A percentile compares a stretch with the other conserved stretches of the same genome.
Evolutionary conservation across 2,329 filamentous ascomycete species (phyloP).

Genomic region (Paraphoma chrysanthemicola): DNA sequence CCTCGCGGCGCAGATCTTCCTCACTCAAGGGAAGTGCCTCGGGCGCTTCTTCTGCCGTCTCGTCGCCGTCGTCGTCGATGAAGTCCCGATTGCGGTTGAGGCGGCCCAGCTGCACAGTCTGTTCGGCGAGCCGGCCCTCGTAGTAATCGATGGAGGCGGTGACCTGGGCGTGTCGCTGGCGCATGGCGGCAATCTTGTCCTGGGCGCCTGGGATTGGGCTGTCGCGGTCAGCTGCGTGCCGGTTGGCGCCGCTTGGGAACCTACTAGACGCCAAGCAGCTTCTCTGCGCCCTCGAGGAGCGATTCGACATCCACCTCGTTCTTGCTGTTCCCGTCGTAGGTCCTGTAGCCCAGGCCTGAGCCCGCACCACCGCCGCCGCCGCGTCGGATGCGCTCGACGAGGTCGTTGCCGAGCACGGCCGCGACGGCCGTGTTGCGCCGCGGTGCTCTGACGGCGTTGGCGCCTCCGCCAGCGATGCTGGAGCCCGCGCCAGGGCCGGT

Average conservation of each 20-base stretch:
- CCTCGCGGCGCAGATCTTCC: slow-evolving; percentile 72
- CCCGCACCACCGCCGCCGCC: slow-evolving; percentile 63
- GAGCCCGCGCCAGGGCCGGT: slow-evolving; percentile 39
- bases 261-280: slow-evolving; percentile 84
- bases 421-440: slow-evolving; percentile 84
- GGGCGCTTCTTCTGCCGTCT: slow-evolving; percentile 48
- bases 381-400: slow-evolving; percentile 79
- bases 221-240: slow-evolving; percentile 11
- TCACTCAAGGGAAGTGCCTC: slow-evolving; percentile 64
- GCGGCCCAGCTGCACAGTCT: slow-evolving; percentile 73
- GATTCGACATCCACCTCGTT: slow-evolving; percentile 87
- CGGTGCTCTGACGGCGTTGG: slow-evolving; percentile 59
- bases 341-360: slow-evolving; percentile 53
- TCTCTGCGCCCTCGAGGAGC: slow-evolving; percentile 84
- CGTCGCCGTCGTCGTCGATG: slow-evolving; percentile 60
- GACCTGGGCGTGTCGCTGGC: slow-evolving; percentile 74
- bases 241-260: slow-evolving; percentile 26
- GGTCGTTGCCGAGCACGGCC: slow-evolving; percentile 83
- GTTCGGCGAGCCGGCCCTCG: slow-evolving; percentile 79
- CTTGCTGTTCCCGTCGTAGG: slow-evolving; percentile 55
- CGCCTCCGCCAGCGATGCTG: slow-evolving; percentile 46
- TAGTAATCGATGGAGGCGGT: slow-evolving; percentile 79
- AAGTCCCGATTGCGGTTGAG: slow-evolving; percentile 70
- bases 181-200: slow-evolving; percentile 76
- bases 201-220: slow-evolving; percentile 77